Evolutionary conservation across 139 green algal genomes (phyloP).

Genomic region (Volvox reticuliferus): DNA sequence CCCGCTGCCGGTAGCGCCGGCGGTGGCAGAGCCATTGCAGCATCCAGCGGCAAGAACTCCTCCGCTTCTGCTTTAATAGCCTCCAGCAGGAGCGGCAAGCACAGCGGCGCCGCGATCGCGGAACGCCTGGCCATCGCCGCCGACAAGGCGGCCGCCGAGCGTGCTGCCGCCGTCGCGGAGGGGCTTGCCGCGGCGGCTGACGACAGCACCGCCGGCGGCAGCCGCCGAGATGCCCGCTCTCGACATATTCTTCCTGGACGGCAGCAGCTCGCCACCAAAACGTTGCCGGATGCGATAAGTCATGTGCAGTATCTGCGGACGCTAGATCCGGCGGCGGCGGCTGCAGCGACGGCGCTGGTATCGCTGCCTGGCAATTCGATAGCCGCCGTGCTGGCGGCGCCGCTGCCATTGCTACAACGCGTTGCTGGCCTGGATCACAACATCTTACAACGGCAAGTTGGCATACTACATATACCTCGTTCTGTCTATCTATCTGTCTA

Average conservation of each 20-base stretch:
- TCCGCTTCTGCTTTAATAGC: neutral
- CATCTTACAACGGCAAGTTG: neutral
- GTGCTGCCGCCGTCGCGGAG: too few relatives aligned
- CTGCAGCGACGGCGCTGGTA: neutral
- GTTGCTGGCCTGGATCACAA: neutral
- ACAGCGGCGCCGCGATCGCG: neutral
- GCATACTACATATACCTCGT: too few relatives aligned
- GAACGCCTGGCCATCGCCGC: too few relatives aligned
- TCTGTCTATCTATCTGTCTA: too few relatives aligned
- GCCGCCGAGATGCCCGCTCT: too few relatives aligned
- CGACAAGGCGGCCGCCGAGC: neutral
- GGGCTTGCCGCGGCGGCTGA: too few relatives aligned
- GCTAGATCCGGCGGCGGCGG: neutral
- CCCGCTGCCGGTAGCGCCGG: neutral
- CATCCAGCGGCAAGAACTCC: neutral
- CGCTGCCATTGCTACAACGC: neutral
- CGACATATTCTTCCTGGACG: too few relatives aligned
- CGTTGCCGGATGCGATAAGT: neutral
- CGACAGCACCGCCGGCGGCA: neutral
- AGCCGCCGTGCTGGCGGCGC: constrained; percentile 18
- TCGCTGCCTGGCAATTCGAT: neutral
- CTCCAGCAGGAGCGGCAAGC: neutral
- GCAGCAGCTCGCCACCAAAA: too few relatives aligned
- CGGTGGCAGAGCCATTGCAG: neutral
- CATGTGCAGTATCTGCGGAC: neutral